Conservation (phyloP, 257 asterid genomes). For the Nicotiana obtusifolia region DNA sequence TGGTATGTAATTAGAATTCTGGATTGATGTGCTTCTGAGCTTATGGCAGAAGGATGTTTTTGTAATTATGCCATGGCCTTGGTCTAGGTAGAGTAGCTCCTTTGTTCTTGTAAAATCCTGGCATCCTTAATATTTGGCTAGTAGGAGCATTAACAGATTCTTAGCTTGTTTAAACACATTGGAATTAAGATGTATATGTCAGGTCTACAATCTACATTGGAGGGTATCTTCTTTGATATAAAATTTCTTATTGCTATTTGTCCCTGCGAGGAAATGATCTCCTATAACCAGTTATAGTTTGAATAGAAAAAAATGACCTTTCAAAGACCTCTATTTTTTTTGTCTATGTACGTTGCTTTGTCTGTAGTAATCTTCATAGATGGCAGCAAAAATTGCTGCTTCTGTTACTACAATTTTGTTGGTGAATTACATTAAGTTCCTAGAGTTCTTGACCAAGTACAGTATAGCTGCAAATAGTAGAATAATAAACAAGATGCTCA, state of each 20-base stretch:
- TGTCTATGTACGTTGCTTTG: neutral
- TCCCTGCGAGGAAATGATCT: neutral
- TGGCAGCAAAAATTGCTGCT: neutral
- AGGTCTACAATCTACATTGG: conserved; percentile 1
- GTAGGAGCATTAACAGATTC: conserved; percentile 13
- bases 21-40: conserved; percentile 12
- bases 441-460: conserved; percentile 9
- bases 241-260: neutral
- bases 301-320: too few relatives aligned
- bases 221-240: neutral
- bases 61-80: conserved; percentile 43
- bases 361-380: neutral
- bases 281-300: too few relatives aligned
- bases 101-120: conserved; percentile 9
- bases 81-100: conserved; percentile 24
- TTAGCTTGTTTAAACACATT: conserved; percentile 6
- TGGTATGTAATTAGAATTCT: conserved; percentile 6
- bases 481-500: conserved; percentile 19
- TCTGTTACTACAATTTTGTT: neutral
- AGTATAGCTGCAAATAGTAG: conserved; percentile 20
- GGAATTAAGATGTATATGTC: conserved; percentile 10
- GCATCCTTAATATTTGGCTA: neutral
- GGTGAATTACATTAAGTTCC: neutral
- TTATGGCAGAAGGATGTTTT: conserved; percentile 22
- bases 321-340: too few relatives aligned